Conservation (phyloP, 768 basidiomycete species). For the Leccinellum rugosiceps region DNA sequence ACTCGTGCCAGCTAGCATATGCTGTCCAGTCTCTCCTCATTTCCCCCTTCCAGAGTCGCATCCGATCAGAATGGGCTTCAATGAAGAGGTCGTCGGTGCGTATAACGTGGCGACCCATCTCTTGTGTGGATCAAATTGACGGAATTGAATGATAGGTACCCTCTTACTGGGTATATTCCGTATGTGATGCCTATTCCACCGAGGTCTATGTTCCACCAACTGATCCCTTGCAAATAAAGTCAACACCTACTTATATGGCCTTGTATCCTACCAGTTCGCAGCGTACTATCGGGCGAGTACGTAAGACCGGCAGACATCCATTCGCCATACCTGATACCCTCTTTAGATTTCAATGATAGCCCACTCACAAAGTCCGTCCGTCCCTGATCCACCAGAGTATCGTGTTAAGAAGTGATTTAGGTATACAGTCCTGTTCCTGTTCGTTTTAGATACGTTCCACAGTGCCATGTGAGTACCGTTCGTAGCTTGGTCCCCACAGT, state of each 20-base stretch:
- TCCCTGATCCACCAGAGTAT: background rate
- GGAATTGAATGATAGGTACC: background rate
- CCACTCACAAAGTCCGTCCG: slow-evolving; percentile 3
- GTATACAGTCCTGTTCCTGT: slow-evolving; percentile 18
- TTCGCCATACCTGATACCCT: background rate
- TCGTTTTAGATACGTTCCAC: slow-evolving; percentile 18
- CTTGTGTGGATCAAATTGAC: background rate
- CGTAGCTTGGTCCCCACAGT: background rate
- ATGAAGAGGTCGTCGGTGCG: background rate
- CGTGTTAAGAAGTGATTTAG: background rate
- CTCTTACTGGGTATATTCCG: background rate
- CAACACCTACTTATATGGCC: slow-evolving; percentile 37
- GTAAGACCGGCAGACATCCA: background rate
- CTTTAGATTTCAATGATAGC: slow-evolving; percentile 17
- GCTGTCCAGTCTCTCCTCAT: background rate
- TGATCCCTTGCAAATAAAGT: slow-evolving; percentile 7
- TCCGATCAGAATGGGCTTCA: background rate
- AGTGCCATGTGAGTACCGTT: slow-evolving; percentile 12
- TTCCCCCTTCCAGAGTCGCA: background rate
- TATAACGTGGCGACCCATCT: background rate
- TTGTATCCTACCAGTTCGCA: slow-evolving; percentile 43
- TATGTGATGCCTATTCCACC: background rate
- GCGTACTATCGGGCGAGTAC: slow-evolving; percentile 31
- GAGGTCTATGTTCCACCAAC: background rate
- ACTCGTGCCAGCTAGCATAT: background rate